Evolutionary conservation across 345 rosid species (phyloP).

Genomic region (Draba incana): DNA sequence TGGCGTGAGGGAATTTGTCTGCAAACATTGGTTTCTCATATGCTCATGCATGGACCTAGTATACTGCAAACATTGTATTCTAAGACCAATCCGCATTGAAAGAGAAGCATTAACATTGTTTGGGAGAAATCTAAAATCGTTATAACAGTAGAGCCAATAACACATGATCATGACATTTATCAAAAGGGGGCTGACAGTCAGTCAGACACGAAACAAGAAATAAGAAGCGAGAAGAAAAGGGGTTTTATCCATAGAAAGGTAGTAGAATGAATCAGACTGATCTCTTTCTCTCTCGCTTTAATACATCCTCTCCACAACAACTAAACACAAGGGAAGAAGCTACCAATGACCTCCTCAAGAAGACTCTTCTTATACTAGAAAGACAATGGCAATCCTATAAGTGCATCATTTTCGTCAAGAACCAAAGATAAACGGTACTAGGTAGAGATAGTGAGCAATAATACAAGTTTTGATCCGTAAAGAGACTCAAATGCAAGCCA

Average conservation of each 20-base stretch:
- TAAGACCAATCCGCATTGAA: too few relatives aligned
- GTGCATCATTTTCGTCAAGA: too few relatives aligned
- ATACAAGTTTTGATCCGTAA: background rate
- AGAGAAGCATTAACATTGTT: too few relatives aligned
- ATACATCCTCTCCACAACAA: conserved; percentile 7
- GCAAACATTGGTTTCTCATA: too few relatives aligned
- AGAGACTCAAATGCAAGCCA: conserved; percentile 15
- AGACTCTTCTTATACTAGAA: background rate
- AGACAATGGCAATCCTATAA: background rate
- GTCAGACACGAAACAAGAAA: background rate
- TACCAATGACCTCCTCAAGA: background rate
- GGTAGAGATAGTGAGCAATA: conserved; percentile 9
- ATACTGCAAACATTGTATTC: too few relatives aligned
- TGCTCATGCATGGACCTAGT: too few relatives aligned
- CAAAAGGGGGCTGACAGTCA: background rate
- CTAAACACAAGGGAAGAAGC: background rate
- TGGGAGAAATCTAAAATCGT: background rate
- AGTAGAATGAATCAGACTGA: background rate
- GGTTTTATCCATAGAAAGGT: background rate
- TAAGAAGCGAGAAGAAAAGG: background rate
- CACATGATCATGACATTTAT: background rate
- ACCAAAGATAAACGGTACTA: background rate
- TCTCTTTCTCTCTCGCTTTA: background rate
- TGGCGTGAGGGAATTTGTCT: too few relatives aligned
- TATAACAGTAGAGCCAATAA: background rate